Evolutionary conservation across 371 early-diverging fungal species (phyloP).

Genomic region (Lichtheimia hyalospora): DNA sequence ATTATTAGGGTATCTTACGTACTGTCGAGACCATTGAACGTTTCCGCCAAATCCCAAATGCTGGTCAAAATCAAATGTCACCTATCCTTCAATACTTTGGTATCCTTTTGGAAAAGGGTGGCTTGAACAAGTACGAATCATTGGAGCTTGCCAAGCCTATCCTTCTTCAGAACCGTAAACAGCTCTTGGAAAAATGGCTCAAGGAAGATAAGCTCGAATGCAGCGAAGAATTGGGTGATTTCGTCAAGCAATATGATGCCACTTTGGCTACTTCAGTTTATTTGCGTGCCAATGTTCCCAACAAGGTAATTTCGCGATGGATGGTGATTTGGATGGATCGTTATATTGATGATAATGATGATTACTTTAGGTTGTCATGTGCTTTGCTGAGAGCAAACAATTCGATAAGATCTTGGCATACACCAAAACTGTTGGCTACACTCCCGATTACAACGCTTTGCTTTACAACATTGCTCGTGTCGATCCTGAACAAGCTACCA

Average conservation of each 20-base stretch:
- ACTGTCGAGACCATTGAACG: constrained; percentile 93
- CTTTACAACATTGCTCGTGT: constrained; percentile 88
- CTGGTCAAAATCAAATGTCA: constrained; percentile 78
- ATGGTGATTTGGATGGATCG: background rate
- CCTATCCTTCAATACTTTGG: constrained; percentile 98
- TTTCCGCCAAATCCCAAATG: constrained; percentile 83
- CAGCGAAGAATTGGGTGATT: constrained; percentile 97
- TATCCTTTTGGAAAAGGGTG: constrained; percentile 94
- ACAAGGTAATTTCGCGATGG: constrained; percentile 52
- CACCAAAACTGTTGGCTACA: constrained; percentile 90
- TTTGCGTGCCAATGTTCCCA: constrained; percentile 89
- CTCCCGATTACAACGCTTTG: constrained; percentile 88
- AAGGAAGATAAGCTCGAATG: constrained; percentile 97
- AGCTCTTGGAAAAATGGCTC: constrained; percentile 96
- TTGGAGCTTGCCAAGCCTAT: constrained; percentile 93
- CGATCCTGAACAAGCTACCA: constrained; percentile 92
- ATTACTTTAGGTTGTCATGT: constrained; percentile 65
- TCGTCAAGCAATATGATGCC: constrained; percentile 89
- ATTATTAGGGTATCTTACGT: constrained; percentile 85
- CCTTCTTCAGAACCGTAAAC: constrained; percentile 89
- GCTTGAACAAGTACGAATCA: constrained; percentile 92
- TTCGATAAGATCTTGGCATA: constrained; percentile 95
- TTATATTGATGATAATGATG: background rate
- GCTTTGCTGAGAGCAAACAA: constrained; percentile 97
- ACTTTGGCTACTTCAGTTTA: constrained; percentile 93